Conservation (phyloP, 192 early-diverging fungal genomes). For the Phlyctochytrium arcticum region DNA sequence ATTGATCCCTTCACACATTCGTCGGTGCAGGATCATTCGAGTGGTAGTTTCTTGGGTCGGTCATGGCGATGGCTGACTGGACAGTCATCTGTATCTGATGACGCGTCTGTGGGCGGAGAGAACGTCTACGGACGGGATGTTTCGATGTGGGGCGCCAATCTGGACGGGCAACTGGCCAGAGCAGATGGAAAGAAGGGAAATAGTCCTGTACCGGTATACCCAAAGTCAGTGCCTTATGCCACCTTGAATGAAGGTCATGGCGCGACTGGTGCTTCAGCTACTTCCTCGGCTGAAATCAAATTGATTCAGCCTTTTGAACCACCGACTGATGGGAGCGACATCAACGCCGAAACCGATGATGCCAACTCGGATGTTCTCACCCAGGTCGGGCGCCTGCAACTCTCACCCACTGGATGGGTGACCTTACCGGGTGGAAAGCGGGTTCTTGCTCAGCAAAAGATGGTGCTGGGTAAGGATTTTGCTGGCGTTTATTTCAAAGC, state of each 20-base stretch:
- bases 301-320: not conserved
- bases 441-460: slow-evolving; percentile 18
- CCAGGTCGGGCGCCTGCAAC: slow-evolving; percentile 5
- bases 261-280: not conserved
- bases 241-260: not conserved
- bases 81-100: not conserved
- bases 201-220: slow-evolving; percentile 15
- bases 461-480: slow-evolving; percentile 9
- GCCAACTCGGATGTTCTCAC: too few relatives aligned
- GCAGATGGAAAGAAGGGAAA: slow-evolving; percentile 31
- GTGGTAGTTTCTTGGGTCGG: too few relatives aligned
- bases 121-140: slow-evolving; percentile 32
- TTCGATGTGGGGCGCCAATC: slow-evolving; percentile 39
- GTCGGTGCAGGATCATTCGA: too few relatives aligned
- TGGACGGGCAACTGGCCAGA: slow-evolving; percentile 23
- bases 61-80: not conserved
- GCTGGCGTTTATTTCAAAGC: slow-evolving; percentile 24
- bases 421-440: not conserved
- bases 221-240: slow-evolving; percentile 6
- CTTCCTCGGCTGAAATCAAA: not conserved
- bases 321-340: not conserved
- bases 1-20: not conserved
- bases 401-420: slow-evolving; percentile 7
- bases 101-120: too few relatives aligned
- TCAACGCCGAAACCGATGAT: too few relatives aligned